Base-by-base conservation (phyloP, 495 filamentous ascomycete genomes). In the Tuber indicum region DNA sequence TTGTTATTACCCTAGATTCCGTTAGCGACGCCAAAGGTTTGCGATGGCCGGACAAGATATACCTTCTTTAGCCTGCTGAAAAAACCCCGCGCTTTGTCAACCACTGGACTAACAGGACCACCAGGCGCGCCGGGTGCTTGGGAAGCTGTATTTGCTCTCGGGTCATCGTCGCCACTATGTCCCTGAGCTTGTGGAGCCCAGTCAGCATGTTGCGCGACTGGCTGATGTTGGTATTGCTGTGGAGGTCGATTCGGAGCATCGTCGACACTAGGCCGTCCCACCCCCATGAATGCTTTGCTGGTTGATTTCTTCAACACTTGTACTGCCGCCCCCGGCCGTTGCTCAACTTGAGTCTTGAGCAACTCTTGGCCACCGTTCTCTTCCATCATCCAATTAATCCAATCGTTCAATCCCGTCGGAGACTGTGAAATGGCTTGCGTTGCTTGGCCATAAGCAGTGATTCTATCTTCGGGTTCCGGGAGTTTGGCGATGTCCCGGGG, bases 371-470 rank as follows among this genome's bases (percentile, higher is more conserved):
- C 81, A 10, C 80, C 75, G 32, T 82, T 81, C 71, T 83, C 81
- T 36, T 83, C 74, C 70, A 82, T 80, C 78, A 83, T 82, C 39
- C 78, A 78, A 36, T 17, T 74, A 43, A 82, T 62, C 81, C 81
- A 83, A 36, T 74, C 75, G 5, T 41, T 72, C n/a, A 83, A 44
- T 16, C 74, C 75, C 72, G 79, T 72, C 21, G 70, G 49, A 36
- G 66, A 43, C 39, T 76, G 45, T 14, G 52, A 62, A 21, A 83
- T 76, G 42, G 72, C 71, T 36, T 76, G 46, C 1, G 75, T 75
- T 9, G 81, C 75, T 16, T 83, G 81, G 70, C 78, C 70, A 71
- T 82, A 83, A 73, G 81, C 81, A 41, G 75, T 74, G 39, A 77
- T 72, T 26, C 81, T 75, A 46, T 80, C 81, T 23, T 70, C 32